Evolutionary conservation across 148 eudicot species (phyloP).

Genomic region (Rhododendron simsii): DNA sequence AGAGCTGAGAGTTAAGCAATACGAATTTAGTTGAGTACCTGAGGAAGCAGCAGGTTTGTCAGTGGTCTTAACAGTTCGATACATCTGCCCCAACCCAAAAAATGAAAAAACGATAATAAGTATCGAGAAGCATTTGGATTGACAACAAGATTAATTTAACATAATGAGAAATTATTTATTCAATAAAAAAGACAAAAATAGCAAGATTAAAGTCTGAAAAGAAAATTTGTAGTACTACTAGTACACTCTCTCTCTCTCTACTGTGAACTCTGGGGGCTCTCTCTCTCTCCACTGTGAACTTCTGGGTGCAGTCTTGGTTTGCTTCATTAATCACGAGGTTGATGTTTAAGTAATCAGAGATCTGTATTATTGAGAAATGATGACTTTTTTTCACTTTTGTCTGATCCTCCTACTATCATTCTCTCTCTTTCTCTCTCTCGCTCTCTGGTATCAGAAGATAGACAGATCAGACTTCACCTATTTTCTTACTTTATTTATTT

Average conservation of each 20-base stretch:
- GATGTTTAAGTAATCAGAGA: conserved; percentile 28
- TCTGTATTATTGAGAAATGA: conserved; percentile 42
- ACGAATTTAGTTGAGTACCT: conserved; percentile 25
- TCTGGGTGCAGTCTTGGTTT: conserved; percentile 6
- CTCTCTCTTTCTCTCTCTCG: conserved; percentile 6
- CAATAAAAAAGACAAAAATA: background rate
- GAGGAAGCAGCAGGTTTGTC: conserved; percentile 61
- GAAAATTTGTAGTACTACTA: background rate
- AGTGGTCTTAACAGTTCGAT: conserved; percentile 55
- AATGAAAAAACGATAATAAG: background rate
- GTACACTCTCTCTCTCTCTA: background rate
- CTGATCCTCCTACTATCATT: conserved; percentile 12
- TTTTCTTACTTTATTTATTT: background rate
- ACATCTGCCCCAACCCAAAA: conserved; percentile 33
- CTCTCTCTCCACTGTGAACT: background rate
- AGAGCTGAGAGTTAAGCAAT: background rate
- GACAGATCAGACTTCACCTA: conserved; percentile 9
- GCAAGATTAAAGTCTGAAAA: background rate
- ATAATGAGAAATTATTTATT: background rate
- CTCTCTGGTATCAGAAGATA: conserved; percentile 14
- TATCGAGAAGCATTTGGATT: background rate
- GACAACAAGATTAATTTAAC: background rate
- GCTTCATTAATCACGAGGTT: conserved; percentile 47
- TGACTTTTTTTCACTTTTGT: conserved; percentile 28
- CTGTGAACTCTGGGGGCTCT: background rate